Conservation (phyloP, 805 yeast genomes). For the Candida sanyiensis region DNA sequence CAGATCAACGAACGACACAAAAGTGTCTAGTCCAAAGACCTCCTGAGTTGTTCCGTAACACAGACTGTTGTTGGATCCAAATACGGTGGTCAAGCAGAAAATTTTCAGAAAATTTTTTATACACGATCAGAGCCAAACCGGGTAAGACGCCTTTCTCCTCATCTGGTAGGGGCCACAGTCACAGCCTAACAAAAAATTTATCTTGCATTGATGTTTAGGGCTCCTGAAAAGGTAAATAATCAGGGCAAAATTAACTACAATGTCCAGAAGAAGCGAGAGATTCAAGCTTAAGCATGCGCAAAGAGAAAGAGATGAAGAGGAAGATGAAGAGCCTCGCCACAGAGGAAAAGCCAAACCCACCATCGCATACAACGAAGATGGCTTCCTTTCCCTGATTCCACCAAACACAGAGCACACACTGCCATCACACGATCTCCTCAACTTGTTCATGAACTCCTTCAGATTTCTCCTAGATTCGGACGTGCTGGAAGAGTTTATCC, state of each 20-base stretch:
- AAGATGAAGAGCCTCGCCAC: not conserved
- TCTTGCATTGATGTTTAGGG: conserved; percentile 15
- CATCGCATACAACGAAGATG: conserved; percentile 4
- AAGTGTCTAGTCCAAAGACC: conserved; percentile 21
- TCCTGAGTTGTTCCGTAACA: conserved; percentile 44
- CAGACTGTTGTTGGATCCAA: conserved; percentile 38
- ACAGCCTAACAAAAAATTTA: conserved; percentile 1
- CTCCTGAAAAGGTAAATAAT: conserved; percentile 9
- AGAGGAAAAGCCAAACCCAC: conserved; percentile 4
- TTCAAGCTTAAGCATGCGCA: conserved; percentile 12
- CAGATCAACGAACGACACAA: conserved; percentile 15
- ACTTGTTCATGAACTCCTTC: conserved; percentile 20
- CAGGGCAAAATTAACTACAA: no score
- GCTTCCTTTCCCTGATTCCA: conserved; percentile 12
- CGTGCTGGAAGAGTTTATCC: conserved; percentile 40
- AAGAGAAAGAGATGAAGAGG: conserved; percentile 8
- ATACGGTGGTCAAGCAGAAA: conserved; percentile 2
- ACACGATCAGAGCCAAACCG: conserved; percentile 1
- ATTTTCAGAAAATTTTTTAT: conserved; percentile 11
- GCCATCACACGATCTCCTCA: conserved; percentile 21
- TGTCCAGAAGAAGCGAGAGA: conserved; percentile 23
- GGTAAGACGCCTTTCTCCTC: conserved; percentile 9
- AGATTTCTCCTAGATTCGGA: conserved; percentile 20
- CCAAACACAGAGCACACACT: conserved; percentile 17
- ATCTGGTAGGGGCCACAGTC: conserved; percentile 8